Evolutionary conservation across 2,329 filamentous ascomycete genomes (phyloP), one percentile per base, ranked within the genome.

Genomic region (Diplodia scrobiculata): DNA sequence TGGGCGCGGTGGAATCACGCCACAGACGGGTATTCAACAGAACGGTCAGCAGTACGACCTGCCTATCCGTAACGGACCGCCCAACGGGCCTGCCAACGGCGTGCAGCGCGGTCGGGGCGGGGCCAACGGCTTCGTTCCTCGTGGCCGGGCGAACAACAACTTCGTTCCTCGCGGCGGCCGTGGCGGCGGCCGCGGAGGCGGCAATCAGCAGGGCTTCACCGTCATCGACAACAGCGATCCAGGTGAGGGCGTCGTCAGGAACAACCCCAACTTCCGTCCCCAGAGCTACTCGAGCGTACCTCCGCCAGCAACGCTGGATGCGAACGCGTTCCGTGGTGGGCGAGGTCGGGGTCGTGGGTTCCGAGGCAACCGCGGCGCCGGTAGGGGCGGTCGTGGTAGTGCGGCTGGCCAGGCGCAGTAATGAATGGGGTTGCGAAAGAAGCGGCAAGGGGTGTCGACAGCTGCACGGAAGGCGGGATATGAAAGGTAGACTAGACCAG

Each of bases 201-300:
- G 25, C 68, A 80, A 79, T 67, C 73, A 77, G 25, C 77, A 77
- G 17, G 81, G 81, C 5, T 83, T 80, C 71, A 81, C 76, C 1
- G 71, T 79, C 10, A 74, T 79, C 5, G 81, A 87, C 70, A 83
- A 80, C 69, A 78, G 75, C 59, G 82, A 86, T 70, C 81, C 83
- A 3, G 75, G 79, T 6, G 81, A 82, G 32, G 84, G 84, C n/a
- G 77, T 87, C 2, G 72, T 86, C 17, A 74, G 79, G 65, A 81
- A 84, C 71, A 87, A 86, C 72, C 83, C 83, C 1, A 79, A 81
- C 60, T 87, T 87, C 76, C 78, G 80, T 32, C 83, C 84, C 4
- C 82, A 84, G 62, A 74, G 72, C 67, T 79, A 79, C 69, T 74
- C 70, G 17, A 75, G 71, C 53, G 76, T 77, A 2, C 74, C 77